Conservation (phyloP, 163 green algal genomes). For the Trebouxiophyceae sp. region DNA sequence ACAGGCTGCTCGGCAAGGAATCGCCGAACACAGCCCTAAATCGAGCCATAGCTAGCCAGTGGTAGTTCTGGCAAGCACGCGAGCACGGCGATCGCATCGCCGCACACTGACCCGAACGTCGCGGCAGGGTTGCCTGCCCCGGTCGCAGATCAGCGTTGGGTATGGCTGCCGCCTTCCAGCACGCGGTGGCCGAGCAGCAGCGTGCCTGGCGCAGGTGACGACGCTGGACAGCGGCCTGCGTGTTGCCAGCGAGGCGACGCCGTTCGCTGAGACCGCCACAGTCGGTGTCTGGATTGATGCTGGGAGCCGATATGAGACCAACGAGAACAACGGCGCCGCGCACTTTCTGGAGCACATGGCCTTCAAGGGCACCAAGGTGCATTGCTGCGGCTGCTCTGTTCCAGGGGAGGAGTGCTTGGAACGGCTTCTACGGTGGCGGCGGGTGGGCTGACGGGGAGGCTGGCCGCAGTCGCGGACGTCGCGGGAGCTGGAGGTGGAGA, state of each 20-base stretch:
- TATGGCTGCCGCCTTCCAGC: background rate
- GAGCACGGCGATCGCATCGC: no score
- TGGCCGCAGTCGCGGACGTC: constrained; percentile 4
- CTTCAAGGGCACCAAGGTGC: constrained; percentile 97
- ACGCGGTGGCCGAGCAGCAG: background rate
- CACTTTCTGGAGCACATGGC: constrained; percentile 99
- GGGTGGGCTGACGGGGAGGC: no score
- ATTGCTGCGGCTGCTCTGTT: no score
- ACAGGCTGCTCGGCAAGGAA: no score
- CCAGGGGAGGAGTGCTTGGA: no score
- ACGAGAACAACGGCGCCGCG: constrained; percentile 89
- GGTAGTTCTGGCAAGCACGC: no score
- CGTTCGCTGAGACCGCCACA: constrained; percentile 84
- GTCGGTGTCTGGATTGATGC: constrained; percentile 99
- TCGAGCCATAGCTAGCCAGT: no score
- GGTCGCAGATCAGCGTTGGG: background rate
- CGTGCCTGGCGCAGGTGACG: constrained; percentile 66
- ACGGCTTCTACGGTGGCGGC: no score
- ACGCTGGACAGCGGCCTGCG: constrained; percentile 88
- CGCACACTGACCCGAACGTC: background rate
- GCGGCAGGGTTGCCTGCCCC: background rate
- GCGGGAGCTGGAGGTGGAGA: constrained; percentile 75
- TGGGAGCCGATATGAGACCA: constrained; percentile 88
- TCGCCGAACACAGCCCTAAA: no score
- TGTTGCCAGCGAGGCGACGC: constrained; percentile 83